A percentile compares a stretch with the other conserved stretches of the same genome.
phyloP scores from a whole-genome alignment of 1,284 basidiomycete genomes.

The Earliella scabrosa region DNA sequence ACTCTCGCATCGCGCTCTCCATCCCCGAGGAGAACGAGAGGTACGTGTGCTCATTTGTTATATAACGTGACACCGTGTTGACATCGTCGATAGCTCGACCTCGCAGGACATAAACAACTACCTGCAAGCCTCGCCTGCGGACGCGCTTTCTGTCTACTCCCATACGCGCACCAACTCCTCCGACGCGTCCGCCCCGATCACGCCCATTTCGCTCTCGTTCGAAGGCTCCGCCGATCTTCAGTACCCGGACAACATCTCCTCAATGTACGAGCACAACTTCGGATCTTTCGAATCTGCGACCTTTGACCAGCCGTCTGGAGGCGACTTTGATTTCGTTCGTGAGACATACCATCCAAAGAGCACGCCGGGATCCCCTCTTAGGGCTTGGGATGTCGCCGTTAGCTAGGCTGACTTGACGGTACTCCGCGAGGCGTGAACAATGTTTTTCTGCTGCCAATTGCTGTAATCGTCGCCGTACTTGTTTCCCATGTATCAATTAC shows the following conservation, averaged over 20 bases:
- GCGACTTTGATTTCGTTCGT: background rate
- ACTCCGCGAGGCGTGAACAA: no score
- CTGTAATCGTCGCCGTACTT: no score
- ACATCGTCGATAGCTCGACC: background rate
- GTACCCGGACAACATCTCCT: no score
- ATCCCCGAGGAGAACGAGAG: background rate
- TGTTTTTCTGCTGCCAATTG: no score
- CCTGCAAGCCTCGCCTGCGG: conserved; percentile 13
- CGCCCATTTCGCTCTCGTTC: conserved; percentile 23
- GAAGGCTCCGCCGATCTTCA: background rate
- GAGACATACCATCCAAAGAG: no score
- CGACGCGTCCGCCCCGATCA: conserved; percentile 21
- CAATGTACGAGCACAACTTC: no score
- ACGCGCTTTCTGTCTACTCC: conserved; percentile 21
- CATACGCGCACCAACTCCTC: conserved; percentile 20
- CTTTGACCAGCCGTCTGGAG: no score
- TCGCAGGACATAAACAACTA: background rate
- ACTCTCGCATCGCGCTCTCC: conserved; percentile 16
- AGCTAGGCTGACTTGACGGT: no score
- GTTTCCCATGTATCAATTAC: no score
- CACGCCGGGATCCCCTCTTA: no score
- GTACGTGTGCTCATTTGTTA: background rate
- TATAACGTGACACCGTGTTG: background rate
- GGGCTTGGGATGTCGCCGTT: no score
- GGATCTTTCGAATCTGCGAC: no score